Evolutionary conservation across 352 stramenopile species (phyloP).

Genomic region (Blastocystis sp.): DNA sequence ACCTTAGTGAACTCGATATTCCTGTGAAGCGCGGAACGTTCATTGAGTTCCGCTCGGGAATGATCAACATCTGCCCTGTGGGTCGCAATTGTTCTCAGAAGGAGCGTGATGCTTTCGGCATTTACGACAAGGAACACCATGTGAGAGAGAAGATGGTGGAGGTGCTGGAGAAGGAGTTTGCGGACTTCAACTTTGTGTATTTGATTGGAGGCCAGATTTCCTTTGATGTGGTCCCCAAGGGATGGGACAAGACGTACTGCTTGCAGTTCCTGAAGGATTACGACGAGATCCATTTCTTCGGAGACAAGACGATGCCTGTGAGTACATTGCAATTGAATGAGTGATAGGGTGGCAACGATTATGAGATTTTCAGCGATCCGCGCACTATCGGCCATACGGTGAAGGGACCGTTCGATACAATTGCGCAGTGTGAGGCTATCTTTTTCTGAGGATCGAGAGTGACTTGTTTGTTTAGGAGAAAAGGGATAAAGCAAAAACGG

Average conservation of each 20-base stretch:
- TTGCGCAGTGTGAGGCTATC: background rate
- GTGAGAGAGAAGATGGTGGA: slow-evolving; percentile 12
- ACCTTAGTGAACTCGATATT: slow-evolving; percentile 46
- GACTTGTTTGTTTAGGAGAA: too few relatives aligned
- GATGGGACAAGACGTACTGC: slow-evolving; percentile 54
- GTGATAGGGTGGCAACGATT: slow-evolving; percentile 37
- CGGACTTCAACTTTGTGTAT: slow-evolving; percentile 34
- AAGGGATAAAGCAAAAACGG: too few relatives aligned
- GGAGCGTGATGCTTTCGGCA: slow-evolving; percentile 17
- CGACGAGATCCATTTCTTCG: slow-evolving; percentile 53
- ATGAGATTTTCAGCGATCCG: background rate
- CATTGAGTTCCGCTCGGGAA: slow-evolving; percentile 50
- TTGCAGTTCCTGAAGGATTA: slow-evolving; percentile 29
- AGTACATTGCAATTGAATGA: background rate
- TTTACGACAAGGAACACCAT: slow-evolving; percentile 54
- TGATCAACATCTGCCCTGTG: slow-evolving; percentile 56
- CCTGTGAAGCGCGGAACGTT: slow-evolving; percentile 46
- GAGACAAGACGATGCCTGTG: background rate
- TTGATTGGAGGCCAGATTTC: slow-evolving; percentile 50
- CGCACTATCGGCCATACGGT: background rate
- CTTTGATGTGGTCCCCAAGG: slow-evolving; percentile 46
- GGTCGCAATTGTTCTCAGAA: background rate
- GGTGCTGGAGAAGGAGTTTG: background rate
- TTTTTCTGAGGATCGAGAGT: too few relatives aligned
- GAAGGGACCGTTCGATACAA: slow-evolving; percentile 16